A percentile compares a stretch with the other conserved stretches of the same genome.
phyloP scores from a whole-genome alignment of 306 rosid genomes.

The Inga oerstediana region DNA sequence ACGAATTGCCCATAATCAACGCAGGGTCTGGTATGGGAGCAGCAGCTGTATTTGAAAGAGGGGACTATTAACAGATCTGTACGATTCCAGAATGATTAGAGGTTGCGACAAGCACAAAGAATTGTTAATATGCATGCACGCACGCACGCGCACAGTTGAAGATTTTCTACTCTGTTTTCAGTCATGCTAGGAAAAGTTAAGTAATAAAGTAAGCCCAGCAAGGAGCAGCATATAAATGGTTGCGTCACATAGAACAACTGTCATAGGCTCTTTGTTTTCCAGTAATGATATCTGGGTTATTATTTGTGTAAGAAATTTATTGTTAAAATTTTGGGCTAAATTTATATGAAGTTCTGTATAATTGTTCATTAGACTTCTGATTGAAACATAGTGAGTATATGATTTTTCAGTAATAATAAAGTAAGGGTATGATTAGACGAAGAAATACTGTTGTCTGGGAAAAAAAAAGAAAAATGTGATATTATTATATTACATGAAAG shows the following conservation, averaged over 20 bases:
- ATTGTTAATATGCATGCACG: neutral
- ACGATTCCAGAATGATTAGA: slow-evolving; percentile 35
- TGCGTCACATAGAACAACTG: neutral
- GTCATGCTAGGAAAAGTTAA: neutral
- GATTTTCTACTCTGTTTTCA: slow-evolving; percentile 7
- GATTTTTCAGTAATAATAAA: neutral
- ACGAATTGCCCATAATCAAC: slow-evolving; percentile 23
- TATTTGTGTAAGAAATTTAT: neutral
- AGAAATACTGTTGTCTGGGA: no score
- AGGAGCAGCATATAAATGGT: neutral
- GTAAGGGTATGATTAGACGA: neutral
- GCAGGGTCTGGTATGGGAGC: slow-evolving; percentile 96
- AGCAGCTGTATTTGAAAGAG: slow-evolving; percentile 91
- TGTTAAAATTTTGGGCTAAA: neutral
- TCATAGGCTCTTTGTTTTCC: neutral
- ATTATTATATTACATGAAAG: no score
- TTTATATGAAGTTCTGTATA: neutral
- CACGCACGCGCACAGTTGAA: neutral
- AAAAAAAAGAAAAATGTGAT: no score
- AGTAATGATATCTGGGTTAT: neutral
- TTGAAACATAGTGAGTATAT: neutral
- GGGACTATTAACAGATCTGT: slow-evolving; percentile 54
- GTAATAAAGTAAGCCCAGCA: neutral
- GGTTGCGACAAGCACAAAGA: neutral
- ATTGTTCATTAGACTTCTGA: neutral